These are phyloP conservation scores for Coffea humblotiana DNA, from an alignment of 305 asterid genomes.

Conservation along the genomic window DNA sequence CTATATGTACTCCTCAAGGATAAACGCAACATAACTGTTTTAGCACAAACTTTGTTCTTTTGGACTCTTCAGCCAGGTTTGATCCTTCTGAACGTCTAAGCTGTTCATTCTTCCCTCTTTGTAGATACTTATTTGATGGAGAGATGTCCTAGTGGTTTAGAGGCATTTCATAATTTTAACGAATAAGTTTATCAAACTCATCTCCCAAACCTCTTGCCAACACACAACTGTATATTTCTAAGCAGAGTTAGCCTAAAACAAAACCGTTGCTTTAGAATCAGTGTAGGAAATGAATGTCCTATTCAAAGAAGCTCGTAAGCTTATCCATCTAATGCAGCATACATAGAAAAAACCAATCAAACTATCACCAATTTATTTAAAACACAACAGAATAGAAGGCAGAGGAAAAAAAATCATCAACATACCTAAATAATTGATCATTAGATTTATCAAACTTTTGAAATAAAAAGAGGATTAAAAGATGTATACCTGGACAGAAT, in stretches of 20 bases:
- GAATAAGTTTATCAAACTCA: not conserved
- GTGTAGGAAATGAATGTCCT: not conserved
- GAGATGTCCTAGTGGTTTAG: not conserved
- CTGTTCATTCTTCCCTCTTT: not conserved
- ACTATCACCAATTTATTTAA: not conserved
- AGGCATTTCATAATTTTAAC: no score
- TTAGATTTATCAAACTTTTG: not conserved
- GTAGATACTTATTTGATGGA: not conserved
- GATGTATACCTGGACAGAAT: constrained; percentile 50
- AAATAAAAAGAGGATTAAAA: not conserved
- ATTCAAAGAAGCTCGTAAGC: not conserved
- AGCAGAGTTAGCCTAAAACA: no score
- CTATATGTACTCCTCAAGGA: no score
- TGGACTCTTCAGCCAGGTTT: no score
- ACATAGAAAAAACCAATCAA: not conserved
- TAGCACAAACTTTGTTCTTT: no score
- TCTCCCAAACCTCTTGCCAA: no score
- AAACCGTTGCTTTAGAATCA: no score
- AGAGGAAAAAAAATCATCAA: not conserved
- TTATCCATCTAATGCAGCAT: not conserved
- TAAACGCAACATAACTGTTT: no score
- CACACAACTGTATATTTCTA: no score
- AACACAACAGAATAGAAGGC: not conserved
- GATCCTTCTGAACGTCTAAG: no score
- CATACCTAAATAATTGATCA: not conserved